Conservation (phyloP, 2,329 filamentous ascomycete species). For the Xylaria sp. region DNA sequence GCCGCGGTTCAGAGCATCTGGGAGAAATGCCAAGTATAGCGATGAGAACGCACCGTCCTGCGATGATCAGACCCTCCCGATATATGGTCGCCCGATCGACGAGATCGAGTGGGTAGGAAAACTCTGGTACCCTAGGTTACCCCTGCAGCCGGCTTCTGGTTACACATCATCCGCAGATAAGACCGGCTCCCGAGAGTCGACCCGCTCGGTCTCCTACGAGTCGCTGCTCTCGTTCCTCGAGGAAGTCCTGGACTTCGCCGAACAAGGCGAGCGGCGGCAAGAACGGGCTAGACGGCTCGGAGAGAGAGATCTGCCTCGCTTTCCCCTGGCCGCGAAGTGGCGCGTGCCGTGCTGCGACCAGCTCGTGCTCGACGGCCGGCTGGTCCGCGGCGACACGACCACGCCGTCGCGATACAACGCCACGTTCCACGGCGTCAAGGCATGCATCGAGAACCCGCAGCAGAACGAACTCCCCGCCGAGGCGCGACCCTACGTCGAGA, state of each 20-base stretch:
- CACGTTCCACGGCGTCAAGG: neutral
- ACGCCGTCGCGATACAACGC: conserved; percentile 11
- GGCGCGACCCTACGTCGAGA: conserved; percentile 22
- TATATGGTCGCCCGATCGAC: conserved; percentile 17
- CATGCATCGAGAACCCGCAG: neutral
- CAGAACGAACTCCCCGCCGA: conserved; percentile 3
- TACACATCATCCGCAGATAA: neutral
- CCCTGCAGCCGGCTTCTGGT: neutral
- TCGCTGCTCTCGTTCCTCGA: conserved; percentile 22
- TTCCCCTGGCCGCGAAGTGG: neutral
- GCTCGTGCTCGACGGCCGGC: conserved; percentile 16
- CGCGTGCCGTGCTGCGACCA: neutral
- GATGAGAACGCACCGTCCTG: neutral
- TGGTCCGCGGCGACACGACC: conserved; percentile 13
- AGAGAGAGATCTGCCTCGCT: neutral
- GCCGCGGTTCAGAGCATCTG: conserved; percentile 23
- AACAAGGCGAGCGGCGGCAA: neutral
- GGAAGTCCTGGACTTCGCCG: conserved; percentile 6
- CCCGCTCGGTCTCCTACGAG: conserved; percentile 13
- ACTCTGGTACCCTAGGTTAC: conserved; percentile 25
- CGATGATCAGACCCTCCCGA: neutral
- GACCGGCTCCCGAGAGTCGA: neutral
- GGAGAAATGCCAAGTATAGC: neutral
- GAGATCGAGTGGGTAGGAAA: neutral
- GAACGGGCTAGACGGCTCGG: neutral